These are phyloP conservation scores for Colletotrichum australisinense DNA, from an alignment of 2,329 filamentous ascomycete genomes.

Conservation along the genomic window DNA sequence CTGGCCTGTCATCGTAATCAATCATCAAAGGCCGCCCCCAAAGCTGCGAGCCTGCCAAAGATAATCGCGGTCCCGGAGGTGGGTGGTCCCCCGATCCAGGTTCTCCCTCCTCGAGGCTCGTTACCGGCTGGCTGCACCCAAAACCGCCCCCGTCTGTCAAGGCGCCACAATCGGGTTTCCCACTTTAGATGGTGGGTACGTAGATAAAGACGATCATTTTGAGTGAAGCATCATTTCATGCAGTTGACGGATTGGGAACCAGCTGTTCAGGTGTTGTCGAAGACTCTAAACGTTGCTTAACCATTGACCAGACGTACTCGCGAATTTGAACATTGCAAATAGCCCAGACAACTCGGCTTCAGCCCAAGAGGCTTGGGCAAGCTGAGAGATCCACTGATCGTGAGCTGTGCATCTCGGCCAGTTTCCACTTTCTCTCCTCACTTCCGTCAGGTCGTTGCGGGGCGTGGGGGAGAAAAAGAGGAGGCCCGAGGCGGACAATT, in stretches of 20 bases:
- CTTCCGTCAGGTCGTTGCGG: constrained; percentile 11
- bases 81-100: not conserved
- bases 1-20: not conserved
- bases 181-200: not conserved
- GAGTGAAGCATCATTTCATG: not conserved
- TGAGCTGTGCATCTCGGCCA: constrained; percentile 13
- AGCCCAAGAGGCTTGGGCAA: not conserved
- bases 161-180: not conserved
- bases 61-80: constrained; percentile 15
- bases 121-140: not conserved
- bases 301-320: not conserved
- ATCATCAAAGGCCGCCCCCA: not conserved
- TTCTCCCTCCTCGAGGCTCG: not conserved
- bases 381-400: not conserved
- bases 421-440: constrained; percentile 26
- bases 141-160: not conserved
- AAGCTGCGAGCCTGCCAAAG: not conserved
- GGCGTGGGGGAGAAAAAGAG: constrained; percentile 26
- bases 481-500: not conserved
- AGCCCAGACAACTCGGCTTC: not conserved
- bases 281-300: not conserved
- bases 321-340: not conserved
- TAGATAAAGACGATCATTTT: not conserved
- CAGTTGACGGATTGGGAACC: no score
- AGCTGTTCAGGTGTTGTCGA: not conserved